phyloP scores from a whole-genome alignment of 441 rosid genomes.

The Isatis lusitanica region DNA sequence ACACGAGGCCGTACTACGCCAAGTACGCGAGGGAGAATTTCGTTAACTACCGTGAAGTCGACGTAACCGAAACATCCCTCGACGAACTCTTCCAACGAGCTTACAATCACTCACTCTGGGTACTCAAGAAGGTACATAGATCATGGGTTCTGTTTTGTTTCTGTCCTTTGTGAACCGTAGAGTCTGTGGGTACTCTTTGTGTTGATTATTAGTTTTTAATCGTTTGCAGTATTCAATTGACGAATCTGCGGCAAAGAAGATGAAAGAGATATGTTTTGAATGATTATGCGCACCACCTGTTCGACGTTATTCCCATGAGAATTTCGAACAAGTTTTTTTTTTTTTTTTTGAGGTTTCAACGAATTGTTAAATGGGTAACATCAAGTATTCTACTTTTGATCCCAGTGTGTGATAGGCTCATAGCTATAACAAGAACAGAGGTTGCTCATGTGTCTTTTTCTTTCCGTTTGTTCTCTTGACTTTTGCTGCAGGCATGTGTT shows the following conservation, averaged over 20 bases:
- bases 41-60: slow-evolving; percentile 78
- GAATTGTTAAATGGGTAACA: slow-evolving; percentile 11
- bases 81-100: slow-evolving; percentile 81
- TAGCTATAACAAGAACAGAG: slow-evolving; percentile 23
- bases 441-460: slow-evolving; percentile 25
- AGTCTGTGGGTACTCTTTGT: background rate
- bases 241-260: slow-evolving; percentile 60
- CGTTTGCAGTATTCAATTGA: slow-evolving; percentile 69
- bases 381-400: slow-evolving; percentile 15
- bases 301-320: slow-evolving; percentile 45
- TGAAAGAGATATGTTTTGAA: slow-evolving; percentile 55
- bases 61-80: slow-evolving; percentile 49
- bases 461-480: slow-evolving; percentile 21
- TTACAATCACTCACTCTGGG: slow-evolving; percentile 85
- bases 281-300: slow-evolving; percentile 40
- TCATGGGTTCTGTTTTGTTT: background rate
- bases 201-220: background rate
- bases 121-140: slow-evolving; percentile 71
- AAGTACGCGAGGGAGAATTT: slow-evolving; percentile 86
- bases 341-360: background rate
- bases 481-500: slow-evolving; percentile 11
- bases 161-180: background rate
- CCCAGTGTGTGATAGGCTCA: background rate
- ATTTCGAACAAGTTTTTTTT: background rate
- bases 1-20: slow-evolving; percentile 82